These are phyloP conservation scores for Gracilaria domingensis DNA, from an alignment of 23 red algal species.

Conservation along the genomic window DNA sequence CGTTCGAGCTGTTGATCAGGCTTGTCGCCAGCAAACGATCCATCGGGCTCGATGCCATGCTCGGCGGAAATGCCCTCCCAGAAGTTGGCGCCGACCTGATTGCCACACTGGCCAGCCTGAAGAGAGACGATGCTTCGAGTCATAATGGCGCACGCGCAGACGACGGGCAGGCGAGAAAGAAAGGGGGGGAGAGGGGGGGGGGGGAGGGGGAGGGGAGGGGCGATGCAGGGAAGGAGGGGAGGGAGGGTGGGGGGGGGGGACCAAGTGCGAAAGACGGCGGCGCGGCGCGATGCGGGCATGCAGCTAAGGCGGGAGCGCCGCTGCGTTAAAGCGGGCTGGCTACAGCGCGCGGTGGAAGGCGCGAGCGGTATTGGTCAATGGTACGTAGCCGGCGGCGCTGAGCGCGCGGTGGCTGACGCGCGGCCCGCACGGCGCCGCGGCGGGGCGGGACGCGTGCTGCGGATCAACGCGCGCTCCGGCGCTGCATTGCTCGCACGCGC, in stretches of 20 bases:
- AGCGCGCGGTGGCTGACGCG: neutral
- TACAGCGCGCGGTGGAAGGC: neutral
- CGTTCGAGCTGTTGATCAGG: conserved; percentile 87
- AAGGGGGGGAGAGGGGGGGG: neutral
- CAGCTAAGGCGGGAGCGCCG: too few species aligned
- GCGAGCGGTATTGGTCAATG: conserved; percentile 14
- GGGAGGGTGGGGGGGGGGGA: neutral
- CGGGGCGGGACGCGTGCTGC: neutral
- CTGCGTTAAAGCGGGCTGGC: neutral
- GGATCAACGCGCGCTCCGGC: too few species aligned
- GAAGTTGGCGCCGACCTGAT: conserved; percentile 96
- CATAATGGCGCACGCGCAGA: conserved; percentile 7
- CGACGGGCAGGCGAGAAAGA: neutral
- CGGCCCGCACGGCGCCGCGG: neutral
- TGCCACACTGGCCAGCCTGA: conserved; percentile 95
- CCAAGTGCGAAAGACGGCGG: neutral
- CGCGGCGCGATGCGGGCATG: neutral
- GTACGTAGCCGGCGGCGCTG: conserved; percentile 6
- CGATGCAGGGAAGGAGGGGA: neutral
- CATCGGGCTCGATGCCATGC: conserved; percentile 89
- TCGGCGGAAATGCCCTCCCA: conserved; percentile 98
- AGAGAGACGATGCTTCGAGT: conserved; percentile 63
- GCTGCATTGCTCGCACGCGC: too few species aligned
- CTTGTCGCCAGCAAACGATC: conserved; percentile 75
- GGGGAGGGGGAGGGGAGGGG: neutral